Conservation (phyloP, 306 rosid species). For the Cucurbita maxima region DNA sequence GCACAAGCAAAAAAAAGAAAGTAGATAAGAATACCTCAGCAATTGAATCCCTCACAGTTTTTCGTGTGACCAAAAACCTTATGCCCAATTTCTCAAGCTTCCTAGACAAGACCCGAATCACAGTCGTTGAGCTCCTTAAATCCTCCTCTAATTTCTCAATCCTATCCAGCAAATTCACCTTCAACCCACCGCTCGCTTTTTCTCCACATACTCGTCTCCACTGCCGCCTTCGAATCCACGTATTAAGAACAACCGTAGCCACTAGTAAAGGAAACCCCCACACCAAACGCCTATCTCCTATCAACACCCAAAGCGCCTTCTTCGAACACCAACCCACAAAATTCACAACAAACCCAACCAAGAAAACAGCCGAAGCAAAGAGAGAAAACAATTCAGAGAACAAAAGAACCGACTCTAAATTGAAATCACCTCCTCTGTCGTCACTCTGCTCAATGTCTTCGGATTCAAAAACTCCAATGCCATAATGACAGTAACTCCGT, state of each 20-base stretch:
- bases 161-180: constrained; percentile 57
- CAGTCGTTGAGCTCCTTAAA: constrained; percentile 33
- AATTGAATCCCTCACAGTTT: constrained; percentile 55
- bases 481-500: neutral
- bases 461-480: constrained; percentile 19
- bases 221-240: constrained; percentile 60
- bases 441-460: neutral
- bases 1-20: neutral
- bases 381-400: constrained; percentile 41
- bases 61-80: constrained; percentile 57
- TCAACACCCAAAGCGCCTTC: constrained; percentile 18
- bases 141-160: constrained; percentile 76
- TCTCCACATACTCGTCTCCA: constrained; percentile 36
- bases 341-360: constrained; percentile 20
- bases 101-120: constrained; percentile 55
- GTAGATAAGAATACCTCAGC: constrained; percentile 40
- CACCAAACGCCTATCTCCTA: constrained; percentile 20
- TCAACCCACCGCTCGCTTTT: constrained; percentile 27
- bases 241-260: constrained; percentile 37
- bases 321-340: constrained; percentile 20
- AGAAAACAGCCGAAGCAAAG: constrained; percentile 35
- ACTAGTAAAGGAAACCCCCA: constrained; percentile 31
- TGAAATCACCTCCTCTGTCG: constrained; percentile 4
- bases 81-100: constrained; percentile 85
- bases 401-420: constrained; percentile 41